phyloP scores from a whole-genome alignment of 73 alveolate genomes.

The Paramecium primaurelia region DNA sequence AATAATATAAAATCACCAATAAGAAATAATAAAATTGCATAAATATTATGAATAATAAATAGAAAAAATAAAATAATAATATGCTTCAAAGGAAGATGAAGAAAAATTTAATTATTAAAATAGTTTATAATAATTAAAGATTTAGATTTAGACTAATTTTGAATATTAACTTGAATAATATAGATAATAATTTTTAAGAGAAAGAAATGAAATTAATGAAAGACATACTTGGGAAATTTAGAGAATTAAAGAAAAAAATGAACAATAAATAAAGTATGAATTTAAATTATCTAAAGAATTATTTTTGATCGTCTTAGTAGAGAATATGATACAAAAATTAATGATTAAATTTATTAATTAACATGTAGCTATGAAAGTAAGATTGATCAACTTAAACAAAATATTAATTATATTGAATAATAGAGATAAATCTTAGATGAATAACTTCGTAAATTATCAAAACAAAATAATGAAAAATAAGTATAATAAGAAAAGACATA shows the following conservation, averaged over 20 bases:
- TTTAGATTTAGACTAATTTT: background rate
- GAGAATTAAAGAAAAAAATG: background rate
- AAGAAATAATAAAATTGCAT: background rate
- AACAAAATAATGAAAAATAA: background rate
- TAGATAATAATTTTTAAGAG: background rate
- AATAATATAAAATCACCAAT: background rate
- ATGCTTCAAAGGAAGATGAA: background rate
- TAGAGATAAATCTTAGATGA: background rate
- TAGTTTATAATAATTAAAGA: background rate
- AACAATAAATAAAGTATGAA: background rate
- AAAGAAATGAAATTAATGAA: background rate
- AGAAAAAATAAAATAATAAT: background rate
- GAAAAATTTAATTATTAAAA: background rate
- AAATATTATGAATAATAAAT: background rate
- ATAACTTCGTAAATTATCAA: background rate
- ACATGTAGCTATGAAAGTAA: background rate
- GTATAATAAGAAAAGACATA: background rate
- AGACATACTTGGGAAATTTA: background rate
- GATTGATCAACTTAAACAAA: background rate
- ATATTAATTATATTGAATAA: background rate
- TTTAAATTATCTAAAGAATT: background rate
- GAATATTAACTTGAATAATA: background rate
- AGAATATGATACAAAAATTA: background rate
- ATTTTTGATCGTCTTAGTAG: background rate
- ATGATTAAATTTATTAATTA: background rate